Evolutionary conservation across 495 filamentous ascomycete genomes (phyloP), one percentile per base, ranked within the genome.

Genomic region (Aspergillus carlsbadensis): DNA sequence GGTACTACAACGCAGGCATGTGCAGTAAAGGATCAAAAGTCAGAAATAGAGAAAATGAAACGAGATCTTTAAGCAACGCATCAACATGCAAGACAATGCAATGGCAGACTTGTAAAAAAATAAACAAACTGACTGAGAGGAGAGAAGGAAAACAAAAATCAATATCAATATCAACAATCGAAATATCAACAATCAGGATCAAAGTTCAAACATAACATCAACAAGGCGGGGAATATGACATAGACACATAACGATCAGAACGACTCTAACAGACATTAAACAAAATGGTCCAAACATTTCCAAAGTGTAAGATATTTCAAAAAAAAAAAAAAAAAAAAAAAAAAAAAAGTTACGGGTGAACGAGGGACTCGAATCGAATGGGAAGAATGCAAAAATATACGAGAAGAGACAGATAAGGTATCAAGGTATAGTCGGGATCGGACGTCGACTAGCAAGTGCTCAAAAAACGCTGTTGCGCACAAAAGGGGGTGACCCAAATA

Each of bases 1-100:
- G 62, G 63, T 68, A 72, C 67, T 65, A 68, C 62, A 67, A 62
- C 64, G 59, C 64, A 64, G 63, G 60, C 62, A 71, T 67, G 67
- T 69, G 67, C 67, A 73, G 57, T 46, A 43, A 50, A 59, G 63
- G 45, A 47, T 64, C 58, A 54, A 39, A 47, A 39, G 39, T 8
- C 18, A 52, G 47, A 65, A 57, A 54, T 37, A 29, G 47, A 56
- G 53, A 54, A 56, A 53, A 35, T 46, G 18, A 33, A 64, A 39
- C 57, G 59, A 65, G 55, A 54, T 37, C 52, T 50, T 40, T 45
- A 41, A 40, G 47, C 42, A 54, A 43, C 33, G 47, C 49, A 24
- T 39, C 17, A 40, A 56, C 52, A 44, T 50, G 54, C 37, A 47
- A 36, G 54, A 57, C 45, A 62, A 49, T 56, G 37, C 57, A 58